Evolutionary conservation across 805 yeast species (phyloP).

Genomic region (Myxozyma kluyveri): DNA sequence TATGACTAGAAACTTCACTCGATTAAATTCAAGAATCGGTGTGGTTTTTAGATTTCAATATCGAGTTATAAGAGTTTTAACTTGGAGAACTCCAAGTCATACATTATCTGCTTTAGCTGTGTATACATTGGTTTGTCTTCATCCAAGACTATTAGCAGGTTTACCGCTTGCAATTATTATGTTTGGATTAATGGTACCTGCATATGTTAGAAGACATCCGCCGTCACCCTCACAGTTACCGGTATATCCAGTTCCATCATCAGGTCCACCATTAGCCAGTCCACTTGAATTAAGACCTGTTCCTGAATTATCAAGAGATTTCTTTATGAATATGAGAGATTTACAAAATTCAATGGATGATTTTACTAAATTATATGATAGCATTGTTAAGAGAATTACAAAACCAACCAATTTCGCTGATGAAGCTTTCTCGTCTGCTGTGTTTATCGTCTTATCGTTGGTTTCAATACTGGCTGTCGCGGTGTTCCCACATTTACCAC

Average conservation of each 20-base stretch:
- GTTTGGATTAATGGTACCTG: slow-evolving; percentile 64
- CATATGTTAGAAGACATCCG: slow-evolving; percentile 68
- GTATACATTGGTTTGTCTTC: slow-evolving; percentile 64
- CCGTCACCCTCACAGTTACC: slow-evolving; percentile 35
- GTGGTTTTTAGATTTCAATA: slow-evolving; percentile 60
- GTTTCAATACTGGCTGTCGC: slow-evolving; percentile 43
- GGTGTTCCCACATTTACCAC: slow-evolving; percentile 26
- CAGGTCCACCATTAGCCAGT: slow-evolving; percentile 29
- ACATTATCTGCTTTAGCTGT: slow-evolving; percentile 60
- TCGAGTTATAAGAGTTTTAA: slow-evolving; percentile 54
- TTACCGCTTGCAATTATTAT: slow-evolving; percentile 60
- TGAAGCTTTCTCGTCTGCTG: slow-evolving; percentile 30
- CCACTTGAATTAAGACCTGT: slow-evolving; percentile 30
- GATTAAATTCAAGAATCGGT: slow-evolving; percentile 54
- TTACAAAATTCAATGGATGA: slow-evolving; percentile 33
- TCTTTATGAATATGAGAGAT: slow-evolving; percentile 63
- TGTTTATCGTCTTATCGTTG: slow-evolving; percentile 20
- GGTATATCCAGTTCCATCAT: slow-evolving; percentile 32
- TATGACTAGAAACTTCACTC: slow-evolving; percentile 57
- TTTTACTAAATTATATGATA: slow-evolving; percentile 36
- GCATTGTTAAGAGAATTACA: slow-evolving; percentile 15
- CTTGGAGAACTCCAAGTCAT: slow-evolving; percentile 74
- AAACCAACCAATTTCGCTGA: slow-evolving; percentile 29
- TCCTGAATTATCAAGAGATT: slow-evolving; percentile 37
- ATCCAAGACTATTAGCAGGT: slow-evolving; percentile 66